Base-by-base conservation (phyloP, 1,284 basidiomycete genomes). In the Cutaneotrichosporon arboriforme region DNA sequence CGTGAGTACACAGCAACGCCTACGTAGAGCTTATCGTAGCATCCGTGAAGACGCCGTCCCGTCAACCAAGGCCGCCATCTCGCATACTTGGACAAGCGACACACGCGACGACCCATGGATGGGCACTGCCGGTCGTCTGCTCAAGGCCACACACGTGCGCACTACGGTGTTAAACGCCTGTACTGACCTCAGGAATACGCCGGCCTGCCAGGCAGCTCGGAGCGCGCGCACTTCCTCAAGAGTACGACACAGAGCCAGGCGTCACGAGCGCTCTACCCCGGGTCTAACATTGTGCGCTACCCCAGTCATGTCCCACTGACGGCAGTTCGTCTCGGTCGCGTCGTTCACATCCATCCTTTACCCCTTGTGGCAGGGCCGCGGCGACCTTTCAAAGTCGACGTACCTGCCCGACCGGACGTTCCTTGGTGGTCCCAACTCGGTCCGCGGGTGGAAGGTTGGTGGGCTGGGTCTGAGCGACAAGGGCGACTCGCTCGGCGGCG, bases 341-440 rank as follows among this genome's bases (percentile, higher is more conserved):
- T 74, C 72, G 14, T 55, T 73, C 15, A 70, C 70, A 0, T 70
- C 72, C 2, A 51, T 70, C 22, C 64, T 74, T 33, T 64, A 67
- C 36, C 74, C 74, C n/a, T 64, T 74, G 34, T 69, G 57, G 57
- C 39, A 46, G 22, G 39, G 33, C 8, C 46, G 46, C 12, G 55
- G 51, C 17, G 39, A 60, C 9, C 26, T 31, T 31, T 52, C 48
- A 1, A 45, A 46, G 17, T 40, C 56, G 35, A 22, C 79, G 81
- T 46, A 87, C 88, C 68, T 83, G 81, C 34, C 73, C 1, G 96
- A 99, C 73, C 83, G 90, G 4, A 94, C 93, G 70, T 92, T 94
- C 63, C 80, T 97, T 0, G 96, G 94, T 23, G 96, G 94, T 0
- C 92, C 96, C 0, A 84, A 87, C n/a, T 88, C 84, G 45, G 80